phyloP scores from a whole-genome alignment of 1,284 basidiomycete species.

The Pascua sp. region DNA sequence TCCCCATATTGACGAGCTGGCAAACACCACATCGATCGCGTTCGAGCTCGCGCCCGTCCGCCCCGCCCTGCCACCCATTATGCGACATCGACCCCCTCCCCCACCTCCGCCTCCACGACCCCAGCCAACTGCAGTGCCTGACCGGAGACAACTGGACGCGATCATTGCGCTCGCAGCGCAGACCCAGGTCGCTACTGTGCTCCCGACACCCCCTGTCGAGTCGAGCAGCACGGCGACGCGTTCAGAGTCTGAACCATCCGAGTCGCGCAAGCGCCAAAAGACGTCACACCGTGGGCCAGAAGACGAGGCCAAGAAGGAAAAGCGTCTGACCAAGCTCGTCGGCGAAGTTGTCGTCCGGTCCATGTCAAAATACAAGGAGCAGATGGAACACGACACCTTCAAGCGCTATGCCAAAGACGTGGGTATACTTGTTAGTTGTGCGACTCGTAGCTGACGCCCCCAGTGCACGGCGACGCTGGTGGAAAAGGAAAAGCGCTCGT shows the following conservation, averaged over 20 bases:
- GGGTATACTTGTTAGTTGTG: conserved; percentile 28
- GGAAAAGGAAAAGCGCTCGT: conserved; percentile 89
- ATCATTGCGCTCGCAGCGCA: conserved; percentile 49
- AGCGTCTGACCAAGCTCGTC: conserved; percentile 75
- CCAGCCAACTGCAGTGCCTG: conserved; percentile 13
- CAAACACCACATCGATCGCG: conserved; percentile 28
- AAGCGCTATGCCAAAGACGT: conserved; percentile 96
- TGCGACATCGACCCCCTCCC: conserved; percentile 17
- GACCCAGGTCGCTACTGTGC: conserved; percentile 2
- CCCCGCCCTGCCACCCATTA: conserved; percentile 20
- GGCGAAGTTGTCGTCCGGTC: conserved; percentile 83
- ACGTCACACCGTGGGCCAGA: conserved; percentile 28
- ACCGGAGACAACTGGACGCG: conserved; percentile 44
- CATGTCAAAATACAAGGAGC: conserved; percentile 82
- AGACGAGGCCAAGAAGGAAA: conserved; percentile 64
- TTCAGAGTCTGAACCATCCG: conserved; percentile 16
- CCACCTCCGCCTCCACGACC: conserved; percentile 21
- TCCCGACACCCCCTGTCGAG: conserved; percentile 41
- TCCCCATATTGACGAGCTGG: conserved; percentile 27
- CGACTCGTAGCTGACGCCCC: neutral
- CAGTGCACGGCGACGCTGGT: conserved; percentile 75
- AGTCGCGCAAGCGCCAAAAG: conserved; percentile 35
- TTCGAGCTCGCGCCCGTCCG: conserved; percentile 36
- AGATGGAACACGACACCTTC: conserved; percentile 79
- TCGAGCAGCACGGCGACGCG: neutral